Conservation (phyloP, 2,329 filamentous ascomycete genomes). For the Colletotrichum filicis region DNA sequence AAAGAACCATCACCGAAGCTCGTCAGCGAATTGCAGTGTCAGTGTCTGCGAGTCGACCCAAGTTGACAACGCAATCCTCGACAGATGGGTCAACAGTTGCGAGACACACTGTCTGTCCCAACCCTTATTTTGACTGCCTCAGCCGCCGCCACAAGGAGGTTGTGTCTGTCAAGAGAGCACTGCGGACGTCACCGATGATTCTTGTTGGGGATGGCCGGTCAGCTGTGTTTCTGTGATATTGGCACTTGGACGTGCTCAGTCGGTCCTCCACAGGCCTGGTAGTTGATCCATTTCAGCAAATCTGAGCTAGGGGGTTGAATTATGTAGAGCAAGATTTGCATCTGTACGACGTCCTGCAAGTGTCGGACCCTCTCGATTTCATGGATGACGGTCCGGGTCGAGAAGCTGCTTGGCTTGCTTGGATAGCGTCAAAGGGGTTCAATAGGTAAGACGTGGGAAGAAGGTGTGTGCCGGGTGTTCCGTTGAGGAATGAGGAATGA, state of each 20-base stretch:
- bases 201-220: not conserved
- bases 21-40: not conserved
- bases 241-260: slow-evolving; percentile 1
- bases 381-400: not conserved
- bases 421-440: not conserved
- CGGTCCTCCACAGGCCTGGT: not conserved
- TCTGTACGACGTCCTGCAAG: not conserved
- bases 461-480: not conserved
- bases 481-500: not conserved
- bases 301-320: not conserved
- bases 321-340: too few species aligned
- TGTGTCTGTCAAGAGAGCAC: not conserved
- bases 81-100: not conserved
- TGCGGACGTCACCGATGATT: not conserved
- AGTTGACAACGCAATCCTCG: not conserved
- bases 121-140: not conserved
- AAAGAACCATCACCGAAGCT: not conserved
- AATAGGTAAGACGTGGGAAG: not conserved
- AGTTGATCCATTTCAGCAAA: not conserved
- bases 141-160: not conserved
- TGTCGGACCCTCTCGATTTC: not conserved
- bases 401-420: not conserved
- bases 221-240: not conserved
- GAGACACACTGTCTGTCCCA: not conserved
- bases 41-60: slow-evolving; percentile 5